Conservation (phyloP, 495 filamentous ascomycete species). For the Bathelium albidoporum region DNA sequence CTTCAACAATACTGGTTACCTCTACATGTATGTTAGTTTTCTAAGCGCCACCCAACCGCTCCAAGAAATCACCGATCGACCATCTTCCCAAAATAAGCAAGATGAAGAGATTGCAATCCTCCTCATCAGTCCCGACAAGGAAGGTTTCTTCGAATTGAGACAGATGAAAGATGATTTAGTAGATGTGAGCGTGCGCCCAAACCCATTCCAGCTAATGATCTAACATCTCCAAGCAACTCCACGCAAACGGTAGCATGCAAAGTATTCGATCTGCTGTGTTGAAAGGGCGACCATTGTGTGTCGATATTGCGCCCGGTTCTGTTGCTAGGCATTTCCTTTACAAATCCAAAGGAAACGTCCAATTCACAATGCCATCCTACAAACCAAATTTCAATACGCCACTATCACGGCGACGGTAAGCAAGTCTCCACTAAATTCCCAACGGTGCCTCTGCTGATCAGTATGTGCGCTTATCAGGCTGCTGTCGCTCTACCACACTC, state of each 20-base stretch:
- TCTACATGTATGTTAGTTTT: constrained; percentile 99
- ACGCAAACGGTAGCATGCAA: constrained; percentile 62
- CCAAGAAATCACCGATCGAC: constrained; percentile 21
- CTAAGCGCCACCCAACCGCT: constrained; percentile 39
- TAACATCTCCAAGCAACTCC: constrained; percentile 43
- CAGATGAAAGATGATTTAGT: constrained; percentile 75
- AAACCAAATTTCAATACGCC: constrained; percentile 57
- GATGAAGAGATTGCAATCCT: constrained; percentile 81
- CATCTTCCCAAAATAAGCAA: constrained; percentile 28
- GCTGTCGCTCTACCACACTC: constrained; percentile 70
- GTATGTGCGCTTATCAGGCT: constrained; percentile 38
- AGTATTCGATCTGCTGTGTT: constrained; percentile 63
- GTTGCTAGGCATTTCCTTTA: constrained; percentile 85
- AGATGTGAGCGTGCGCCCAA: constrained; percentile 33
- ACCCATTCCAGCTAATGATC: background rate
- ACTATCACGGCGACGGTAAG: constrained; percentile 55
- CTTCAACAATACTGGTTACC: constrained; percentile 94
- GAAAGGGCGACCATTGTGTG: constrained; percentile 56
- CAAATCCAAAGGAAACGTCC: constrained; percentile 85
- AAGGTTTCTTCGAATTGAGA: constrained; percentile 83
- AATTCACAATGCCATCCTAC: constrained; percentile 84
- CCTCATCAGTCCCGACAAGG: constrained; percentile 84
- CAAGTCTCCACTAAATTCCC: background rate
- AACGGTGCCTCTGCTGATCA: background rate
- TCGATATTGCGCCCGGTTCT: constrained; percentile 69